These are phyloP conservation scores for Sporisorium scitamineum DNA, from an alignment of 1,284 basidiomycete species.

Conservation along the genomic window DNA sequence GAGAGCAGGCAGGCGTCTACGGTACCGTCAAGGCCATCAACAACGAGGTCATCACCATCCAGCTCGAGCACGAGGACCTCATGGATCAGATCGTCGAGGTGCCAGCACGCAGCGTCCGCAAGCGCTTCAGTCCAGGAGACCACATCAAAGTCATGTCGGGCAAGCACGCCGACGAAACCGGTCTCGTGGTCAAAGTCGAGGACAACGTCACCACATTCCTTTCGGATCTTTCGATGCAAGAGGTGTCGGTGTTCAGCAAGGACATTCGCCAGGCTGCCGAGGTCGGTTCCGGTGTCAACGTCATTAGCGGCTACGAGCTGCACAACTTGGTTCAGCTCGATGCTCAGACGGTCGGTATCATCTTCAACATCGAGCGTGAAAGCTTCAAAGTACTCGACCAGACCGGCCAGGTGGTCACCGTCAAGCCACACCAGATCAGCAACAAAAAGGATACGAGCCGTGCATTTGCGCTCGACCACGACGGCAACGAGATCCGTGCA, in stretches of 20 bases:
- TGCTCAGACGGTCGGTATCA: constrained; percentile 92
- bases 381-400: constrained; percentile 96
- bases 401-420: constrained; percentile 82
- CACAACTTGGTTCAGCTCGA: constrained; percentile 97
- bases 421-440: constrained; percentile 91
- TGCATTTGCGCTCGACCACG: constrained; percentile 89
- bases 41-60: constrained; percentile 87
- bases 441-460: constrained; percentile 85
- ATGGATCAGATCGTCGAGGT: constrained; percentile 85
- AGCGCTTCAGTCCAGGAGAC: constrained; percentile 95
- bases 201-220: constrained; percentile 91
- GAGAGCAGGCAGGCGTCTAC: constrained; percentile 91
- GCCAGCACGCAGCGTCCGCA: constrained; percentile 87
- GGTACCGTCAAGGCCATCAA: constrained; percentile 91
- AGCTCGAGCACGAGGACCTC: constrained; percentile 79
- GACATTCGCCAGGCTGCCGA: constrained; percentile 97
- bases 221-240: constrained; percentile 95
- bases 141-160: constrained; percentile 98
- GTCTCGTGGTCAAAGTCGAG: constrained; percentile 88
- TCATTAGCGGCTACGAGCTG: constrained; percentile 91
- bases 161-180: constrained; percentile 93
- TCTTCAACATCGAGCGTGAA: constrained; percentile 96
- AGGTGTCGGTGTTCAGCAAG: constrained; percentile 96
- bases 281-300: constrained; percentile 87
- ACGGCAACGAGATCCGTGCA: constrained; percentile 80